phyloP scores from a whole-genome alignment of 2,329 filamentous ascomycete genomes.

The Neocatenulostroma microsporum region DNA sequence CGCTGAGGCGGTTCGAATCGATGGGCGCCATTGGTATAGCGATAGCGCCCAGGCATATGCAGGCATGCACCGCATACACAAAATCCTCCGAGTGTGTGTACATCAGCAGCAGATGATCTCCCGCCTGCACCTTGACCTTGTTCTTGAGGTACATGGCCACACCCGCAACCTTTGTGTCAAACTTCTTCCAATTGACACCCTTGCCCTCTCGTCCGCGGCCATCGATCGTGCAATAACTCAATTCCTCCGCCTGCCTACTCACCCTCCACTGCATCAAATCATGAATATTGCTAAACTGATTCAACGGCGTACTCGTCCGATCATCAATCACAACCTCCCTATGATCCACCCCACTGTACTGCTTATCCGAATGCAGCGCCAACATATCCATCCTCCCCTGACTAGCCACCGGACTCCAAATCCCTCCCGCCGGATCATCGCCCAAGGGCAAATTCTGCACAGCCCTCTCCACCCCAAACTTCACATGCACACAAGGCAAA shows the following conservation, averaged over 20 bases:
- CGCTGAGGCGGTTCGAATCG: slow-evolving; percentile 85
- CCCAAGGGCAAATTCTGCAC: slow-evolving; percentile 92
- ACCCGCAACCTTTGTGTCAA: slow-evolving; percentile 86
- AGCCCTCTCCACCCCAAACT: slow-evolving; percentile 92
- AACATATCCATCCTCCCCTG: slow-evolving; percentile 72
- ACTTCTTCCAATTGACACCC: slow-evolving; percentile 97
- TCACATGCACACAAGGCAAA: slow-evolving; percentile 91
- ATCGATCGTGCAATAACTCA: slow-evolving; percentile 93
- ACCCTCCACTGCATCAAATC: slow-evolving; percentile 98
- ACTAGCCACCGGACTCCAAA: slow-evolving; percentile 82
- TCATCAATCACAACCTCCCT: slow-evolving; percentile 98
- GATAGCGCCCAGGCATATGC: slow-evolving; percentile 80
- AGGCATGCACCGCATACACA: slow-evolving; percentile 88
- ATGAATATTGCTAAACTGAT: slow-evolving; percentile 92
- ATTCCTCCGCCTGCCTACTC: slow-evolving; percentile 83
- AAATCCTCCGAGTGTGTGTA: slow-evolving; percentile 99
- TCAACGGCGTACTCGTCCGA: slow-evolving; percentile 88
- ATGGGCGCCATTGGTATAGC: slow-evolving; percentile 88
- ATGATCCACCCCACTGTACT: slow-evolving; percentile 97
- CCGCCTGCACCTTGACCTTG: slow-evolving; percentile 81
- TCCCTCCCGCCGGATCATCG: slow-evolving; percentile 87
- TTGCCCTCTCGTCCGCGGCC: slow-evolving; percentile 92
- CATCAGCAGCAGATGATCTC: slow-evolving; percentile 93
- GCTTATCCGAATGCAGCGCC: slow-evolving; percentile 72
- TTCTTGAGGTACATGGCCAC: slow-evolving; percentile 94